phyloP scores from a whole-genome alignment of 106 monocot species.

The Alisma plantagoaquatica region DNA sequence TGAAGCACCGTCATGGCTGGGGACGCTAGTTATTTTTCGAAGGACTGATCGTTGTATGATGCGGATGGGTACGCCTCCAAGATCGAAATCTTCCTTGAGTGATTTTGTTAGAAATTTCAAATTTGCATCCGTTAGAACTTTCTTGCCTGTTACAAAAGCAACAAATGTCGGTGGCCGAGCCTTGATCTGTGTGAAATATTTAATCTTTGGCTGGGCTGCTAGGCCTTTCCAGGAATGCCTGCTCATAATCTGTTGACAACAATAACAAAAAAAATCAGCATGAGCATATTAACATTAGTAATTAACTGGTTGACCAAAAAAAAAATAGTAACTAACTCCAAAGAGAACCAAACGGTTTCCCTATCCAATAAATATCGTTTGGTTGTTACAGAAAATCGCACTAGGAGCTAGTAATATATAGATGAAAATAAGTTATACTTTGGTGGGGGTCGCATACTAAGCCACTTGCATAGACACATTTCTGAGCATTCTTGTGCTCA shows the following conservation, averaged over 20 bases:
- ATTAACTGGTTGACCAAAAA: too few relatives aligned
- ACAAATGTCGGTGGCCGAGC: conserved; percentile 95
- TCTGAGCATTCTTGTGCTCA: too few relatives aligned
- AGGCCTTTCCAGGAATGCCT: conserved; percentile 95
- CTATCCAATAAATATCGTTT: too few relatives aligned
- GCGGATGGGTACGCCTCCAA: conserved; percentile 85
- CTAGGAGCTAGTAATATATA: too few relatives aligned
- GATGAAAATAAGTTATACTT: too few relatives aligned
- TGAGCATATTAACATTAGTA: too few relatives aligned
- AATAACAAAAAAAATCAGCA: too few relatives aligned
- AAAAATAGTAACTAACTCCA: neutral
- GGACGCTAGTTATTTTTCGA: conserved; percentile 18
- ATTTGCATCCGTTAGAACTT: conserved; percentile 62
- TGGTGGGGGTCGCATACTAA: too few relatives aligned
- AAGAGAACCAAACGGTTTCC: neutral
- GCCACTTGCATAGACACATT: too few relatives aligned
- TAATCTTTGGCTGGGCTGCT: conserved; percentile 75
- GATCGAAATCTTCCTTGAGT: conserved; percentile 81
- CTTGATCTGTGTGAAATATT: conserved; percentile 96
- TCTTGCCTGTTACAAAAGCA: conserved; percentile 75
- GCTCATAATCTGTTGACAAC: conserved; percentile 85
- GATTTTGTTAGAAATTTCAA: conserved; percentile 81
- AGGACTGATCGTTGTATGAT: conserved; percentile 56
- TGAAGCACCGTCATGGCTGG: conserved; percentile 1
- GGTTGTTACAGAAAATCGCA: too few relatives aligned